Evolutionary conservation across 768 basidiomycete species (phyloP), one percentile per base, ranked within the genome.

Genomic region (Amanita jacksonii): DNA sequence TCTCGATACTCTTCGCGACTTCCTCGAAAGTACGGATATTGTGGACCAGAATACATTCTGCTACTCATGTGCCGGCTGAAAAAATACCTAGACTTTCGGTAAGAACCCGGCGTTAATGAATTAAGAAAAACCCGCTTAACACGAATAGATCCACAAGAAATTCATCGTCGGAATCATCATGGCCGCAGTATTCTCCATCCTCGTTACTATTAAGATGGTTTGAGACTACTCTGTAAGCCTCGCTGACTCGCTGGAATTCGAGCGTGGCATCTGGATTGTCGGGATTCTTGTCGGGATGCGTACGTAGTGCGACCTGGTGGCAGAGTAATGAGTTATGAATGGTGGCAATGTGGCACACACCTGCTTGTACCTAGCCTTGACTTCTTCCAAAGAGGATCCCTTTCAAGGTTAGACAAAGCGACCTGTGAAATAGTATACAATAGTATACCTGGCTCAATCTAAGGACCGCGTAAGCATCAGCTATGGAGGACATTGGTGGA

Each of bases 211-310:
- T 71, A 16, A 79, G 58, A 52, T 82, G 71, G 48, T 73, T 73
- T 43, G 74, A 58, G 20, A 87, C 66, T 23, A 73, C 56, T 36
- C 72, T 68, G 62, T 85, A 89, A 4, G 85, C 84, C 46, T 76
- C 80, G 47, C 79, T 71, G 35, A 89, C 57, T 41, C 66, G 62
- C 60, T 87, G 84, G 54, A 88, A 87, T 55, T 79, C 67, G 3
- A 66, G 68, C 30, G 84, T 85, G 36, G 82, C 84, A 51, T 70
- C 65, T 31, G 69, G 70, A 51, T 85, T 75, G 32, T 70, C 71
- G 0, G 70, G 77, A 47, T 85, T 85, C 63, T 85, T 86, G 63
- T 85, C 85, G 6, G 85, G 84, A 61, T 87, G 85, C 0, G 76
- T 81, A 15, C 69, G 69, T 18, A 85, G 63, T 4, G 82, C 82